These are phyloP conservation scores for Pyricularia sp. DNA, from an alignment of 2,329 filamentous ascomycete species.

Conservation along the genomic window DNA sequence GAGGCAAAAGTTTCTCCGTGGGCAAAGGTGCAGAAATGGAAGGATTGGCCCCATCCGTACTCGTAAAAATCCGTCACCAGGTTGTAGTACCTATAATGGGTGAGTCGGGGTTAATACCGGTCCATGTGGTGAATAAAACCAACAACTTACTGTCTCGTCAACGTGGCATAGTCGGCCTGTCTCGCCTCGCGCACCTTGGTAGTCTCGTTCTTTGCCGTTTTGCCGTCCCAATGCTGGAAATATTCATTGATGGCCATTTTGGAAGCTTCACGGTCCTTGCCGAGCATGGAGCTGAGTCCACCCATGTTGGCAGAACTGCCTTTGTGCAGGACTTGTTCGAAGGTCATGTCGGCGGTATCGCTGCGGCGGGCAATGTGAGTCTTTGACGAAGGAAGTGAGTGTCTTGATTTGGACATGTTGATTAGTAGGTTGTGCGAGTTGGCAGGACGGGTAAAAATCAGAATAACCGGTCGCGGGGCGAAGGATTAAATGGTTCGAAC, in stretches of 20 bases:
- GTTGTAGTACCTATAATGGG: constrained; percentile 73
- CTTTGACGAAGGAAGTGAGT: too few relatives aligned
- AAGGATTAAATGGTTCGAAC: too few relatives aligned
- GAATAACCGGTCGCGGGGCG: too few relatives aligned
- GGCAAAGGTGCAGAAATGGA: constrained; percentile 96
- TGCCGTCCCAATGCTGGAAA: constrained; percentile 95
- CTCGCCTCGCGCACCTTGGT: constrained; percentile 1
- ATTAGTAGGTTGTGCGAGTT: too few relatives aligned
- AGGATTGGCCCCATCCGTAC: constrained; percentile 91
- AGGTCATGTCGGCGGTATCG: neutral
- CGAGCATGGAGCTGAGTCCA: neutral
- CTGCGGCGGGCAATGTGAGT: too few relatives aligned
- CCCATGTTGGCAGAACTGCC: neutral
- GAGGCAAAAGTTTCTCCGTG: constrained; percentile 79
- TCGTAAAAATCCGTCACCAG: constrained; percentile 91
- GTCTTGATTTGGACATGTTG: too few relatives aligned
- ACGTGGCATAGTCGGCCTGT: constrained; percentile 1
- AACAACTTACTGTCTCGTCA: constrained; percentile 1
- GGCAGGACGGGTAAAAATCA: too few relatives aligned
- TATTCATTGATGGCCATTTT: constrained; percentile 81
- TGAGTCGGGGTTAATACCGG: neutral
- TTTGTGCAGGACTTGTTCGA: neutral
- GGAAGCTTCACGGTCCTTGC: constrained; percentile 44
- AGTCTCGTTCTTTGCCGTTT: constrained; percentile 35
- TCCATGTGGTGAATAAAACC: too few relatives aligned